Base-by-base conservation (phyloP, 1,284 basidiomycete species). In the Clitocybe nebularis region DNA sequence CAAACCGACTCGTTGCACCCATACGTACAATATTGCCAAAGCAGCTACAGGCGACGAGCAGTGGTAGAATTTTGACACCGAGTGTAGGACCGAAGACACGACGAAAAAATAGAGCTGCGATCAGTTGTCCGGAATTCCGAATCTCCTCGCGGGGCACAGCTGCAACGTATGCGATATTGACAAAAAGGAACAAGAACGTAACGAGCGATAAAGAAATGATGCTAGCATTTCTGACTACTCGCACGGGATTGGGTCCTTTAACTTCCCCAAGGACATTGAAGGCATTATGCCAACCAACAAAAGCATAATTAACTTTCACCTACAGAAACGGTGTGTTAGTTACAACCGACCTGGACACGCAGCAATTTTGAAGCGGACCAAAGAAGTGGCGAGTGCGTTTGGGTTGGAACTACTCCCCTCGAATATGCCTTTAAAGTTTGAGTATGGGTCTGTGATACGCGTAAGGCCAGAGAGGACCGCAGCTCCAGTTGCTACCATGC, bases 261-360 rank as follows among this genome's bases (percentile, higher is more conserved):
- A 64, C 49, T 51, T 64, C 60, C 2, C 54, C 58, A 8, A 62
- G 52, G 6, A 63, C 56, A 35, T 59, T 60, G 48, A 61, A 64
- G 1, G 60, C 61, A 41, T 63, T 63, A 22, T 58, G 52, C 53
- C 56, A 64, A n/a, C 61, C 61, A 35, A 58, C 46, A 36, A 62
- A 63, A 4, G 60, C 47, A 40, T 61, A 56, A 43, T 62, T 60
- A 3, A 57, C 50, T 51, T 64, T 64, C 16, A 63, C 50, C 60
- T 61, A 32, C 14, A 17, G 20, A 16, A 8, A 22, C 28, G 38
- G 28, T 19, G 19, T 29, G 13, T 9, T 16, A 19, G 28, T 26
- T 35, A 9, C 20, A 28, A 30, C n/a, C 5, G 4, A 11, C 11
- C 11, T 4, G 16, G 11, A 30, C n/a, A 5, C 5, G 16, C 16